phyloP scores from a whole-genome alignment of 2,329 filamentous ascomycete species.

The Podosphaera xanthii region DNA sequence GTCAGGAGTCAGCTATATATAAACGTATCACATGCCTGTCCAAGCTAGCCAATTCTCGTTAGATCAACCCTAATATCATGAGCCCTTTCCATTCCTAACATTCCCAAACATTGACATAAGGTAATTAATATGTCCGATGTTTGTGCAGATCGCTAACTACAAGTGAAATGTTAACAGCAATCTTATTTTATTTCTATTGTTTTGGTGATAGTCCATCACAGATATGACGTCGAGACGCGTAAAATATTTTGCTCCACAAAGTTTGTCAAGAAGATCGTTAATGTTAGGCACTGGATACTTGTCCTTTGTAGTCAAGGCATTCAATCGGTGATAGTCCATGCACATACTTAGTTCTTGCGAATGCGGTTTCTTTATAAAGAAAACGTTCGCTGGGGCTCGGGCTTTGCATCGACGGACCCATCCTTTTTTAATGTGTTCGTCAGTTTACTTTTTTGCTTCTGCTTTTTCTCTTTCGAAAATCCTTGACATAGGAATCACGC shows the following conservation, averaged over 20 bases:
- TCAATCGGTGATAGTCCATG: neutral
- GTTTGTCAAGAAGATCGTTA: neutral
- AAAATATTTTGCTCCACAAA: neutral
- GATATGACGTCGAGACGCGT: neutral
- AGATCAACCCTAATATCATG: too few species aligned
- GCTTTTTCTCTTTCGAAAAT: neutral
- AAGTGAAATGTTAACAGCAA: too few species aligned
- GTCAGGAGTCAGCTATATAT: too few species aligned
- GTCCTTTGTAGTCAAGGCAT: neutral
- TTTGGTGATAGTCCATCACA: neutral
- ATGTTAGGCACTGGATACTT: slow-evolving; percentile 1
- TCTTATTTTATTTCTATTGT: too few species aligned
- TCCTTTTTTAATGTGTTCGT: neutral
- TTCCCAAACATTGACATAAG: too few species aligned
- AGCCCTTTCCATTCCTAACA: too few species aligned
- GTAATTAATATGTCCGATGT: too few species aligned
- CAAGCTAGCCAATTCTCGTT: too few species aligned
- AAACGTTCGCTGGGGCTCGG: neutral
- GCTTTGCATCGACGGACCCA: neutral
- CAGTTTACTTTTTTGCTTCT: neutral
- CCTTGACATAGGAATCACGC: neutral
- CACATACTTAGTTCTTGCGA: neutral
- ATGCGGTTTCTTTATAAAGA: neutral
- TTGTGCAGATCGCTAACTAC: too few species aligned
- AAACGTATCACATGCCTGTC: too few species aligned